Evolutionary conservation across 495 filamentous ascomycete species (phyloP).

Genomic region (Penicillium simplicissimum): DNA sequence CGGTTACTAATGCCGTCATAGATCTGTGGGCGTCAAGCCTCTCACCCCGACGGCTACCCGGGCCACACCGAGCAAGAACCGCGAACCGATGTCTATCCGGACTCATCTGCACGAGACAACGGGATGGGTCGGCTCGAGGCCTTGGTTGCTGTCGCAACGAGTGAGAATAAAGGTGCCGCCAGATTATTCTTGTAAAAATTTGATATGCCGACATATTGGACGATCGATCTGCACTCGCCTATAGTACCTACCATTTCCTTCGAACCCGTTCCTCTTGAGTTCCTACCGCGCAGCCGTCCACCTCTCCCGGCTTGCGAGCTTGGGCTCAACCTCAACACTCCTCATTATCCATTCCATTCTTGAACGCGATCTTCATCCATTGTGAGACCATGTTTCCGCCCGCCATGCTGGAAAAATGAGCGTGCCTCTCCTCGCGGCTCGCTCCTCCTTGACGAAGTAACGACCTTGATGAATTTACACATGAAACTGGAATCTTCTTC

Average conservation of each 20-base stretch:
- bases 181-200: conserved; percentile 40
- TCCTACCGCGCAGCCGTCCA: neutral
- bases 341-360: neutral
- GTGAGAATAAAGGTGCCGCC: conserved; percentile 66
- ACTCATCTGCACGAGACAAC: conserved; percentile 33
- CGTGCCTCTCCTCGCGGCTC: neutral
- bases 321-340: neutral
- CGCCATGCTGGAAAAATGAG: conserved; percentile 1
- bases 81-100: conserved; percentile 33
- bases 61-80: conserved; percentile 35
- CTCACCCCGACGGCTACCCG: conserved; percentile 39
- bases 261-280: conserved; percentile 10
- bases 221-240: neutral
- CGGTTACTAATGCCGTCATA: conserved; percentile 45
- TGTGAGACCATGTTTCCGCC: neutral
- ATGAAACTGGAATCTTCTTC: conserved; percentile 27
- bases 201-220: conserved; percentile 4
- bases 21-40: conserved; percentile 41
- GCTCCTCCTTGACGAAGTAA: conserved; percentile 40
- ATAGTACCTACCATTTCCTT: neutral
- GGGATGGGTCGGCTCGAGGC: conserved; percentile 77
- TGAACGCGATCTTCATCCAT: neutral
- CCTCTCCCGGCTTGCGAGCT: neutral
- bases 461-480: conserved; percentile 46
- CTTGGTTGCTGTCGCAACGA: conserved; percentile 86